Evolutionary conservation across 2,329 filamentous ascomycete genomes (phyloP).

Genomic region (Epichloe glyceriae): DNA sequence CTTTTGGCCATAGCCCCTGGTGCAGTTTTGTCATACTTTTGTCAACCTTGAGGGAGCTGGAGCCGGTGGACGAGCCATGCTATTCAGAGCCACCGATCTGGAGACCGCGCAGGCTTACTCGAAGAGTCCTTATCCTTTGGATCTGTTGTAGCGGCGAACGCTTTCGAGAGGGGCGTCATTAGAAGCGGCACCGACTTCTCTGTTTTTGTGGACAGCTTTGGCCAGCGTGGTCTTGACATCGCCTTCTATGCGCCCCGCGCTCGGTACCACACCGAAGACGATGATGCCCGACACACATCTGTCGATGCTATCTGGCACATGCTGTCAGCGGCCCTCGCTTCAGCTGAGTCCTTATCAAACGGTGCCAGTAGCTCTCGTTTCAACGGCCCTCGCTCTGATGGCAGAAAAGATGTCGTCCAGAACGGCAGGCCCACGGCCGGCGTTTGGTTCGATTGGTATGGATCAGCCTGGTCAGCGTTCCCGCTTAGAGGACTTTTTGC

Average conservation of each 20-base stretch:
- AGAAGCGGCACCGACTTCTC: constrained; percentile 82
- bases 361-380: constrained; percentile 52
- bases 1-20: constrained; percentile 75
- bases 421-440: constrained; percentile 55
- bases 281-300: constrained; percentile 72
- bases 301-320: constrained; percentile 74
- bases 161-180: constrained; percentile 67
- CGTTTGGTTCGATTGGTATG: constrained; percentile 93
- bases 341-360: constrained; percentile 56
- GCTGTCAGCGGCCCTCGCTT: constrained; percentile 71
- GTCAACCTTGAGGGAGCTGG: constrained; percentile 92
- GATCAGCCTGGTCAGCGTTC: constrained; percentile 65
- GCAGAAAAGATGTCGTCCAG: constrained; percentile 45
- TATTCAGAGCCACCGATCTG: constrained; percentile 80
- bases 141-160: constrained; percentile 68
- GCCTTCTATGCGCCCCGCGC: constrained; percentile 81
- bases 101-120: constrained; percentile 74
- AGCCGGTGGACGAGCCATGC: constrained; percentile 72
- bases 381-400: constrained; percentile 41
- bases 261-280: constrained; percentile 82
- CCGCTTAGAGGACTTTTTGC: constrained; percentile 75
- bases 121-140: constrained; percentile 61
- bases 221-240: constrained; percentile 78
- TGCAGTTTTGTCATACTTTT: constrained; percentile 73
- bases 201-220: constrained; percentile 64